Evolutionary conservation across 2,329 filamentous ascomycete species (phyloP), one percentile per base, ranked within the genome.

Genomic region (Cladosporium sp.): DNA sequence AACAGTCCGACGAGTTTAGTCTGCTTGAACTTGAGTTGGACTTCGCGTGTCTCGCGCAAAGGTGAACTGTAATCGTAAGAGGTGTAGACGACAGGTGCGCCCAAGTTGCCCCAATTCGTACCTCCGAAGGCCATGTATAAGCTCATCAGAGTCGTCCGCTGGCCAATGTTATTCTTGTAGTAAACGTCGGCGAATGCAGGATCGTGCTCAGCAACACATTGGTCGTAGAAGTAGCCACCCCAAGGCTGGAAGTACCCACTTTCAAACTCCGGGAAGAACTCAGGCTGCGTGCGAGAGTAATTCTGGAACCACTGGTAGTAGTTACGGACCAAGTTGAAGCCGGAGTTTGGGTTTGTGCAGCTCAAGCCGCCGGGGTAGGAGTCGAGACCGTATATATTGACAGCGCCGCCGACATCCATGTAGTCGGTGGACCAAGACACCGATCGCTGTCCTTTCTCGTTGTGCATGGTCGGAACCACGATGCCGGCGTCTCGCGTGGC

Each of bases 71-170:
- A 88, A 70, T 89, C 86, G 71, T 88, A 88, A 2, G 81, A 84
- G 0, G 81, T 83, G 69, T 83, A 82, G 26, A 18, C 72, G 86
- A 14, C 87, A 88, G 14, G 88, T 83, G 69, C 92, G 86, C 0
- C 91, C 5, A 92, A 76, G 67, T 92, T 93, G 0, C 91, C 65
- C 59, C 39, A 39, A 14, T 63, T 58, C 23, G 48, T 58, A 1
- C 91, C 91, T 14, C 91, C 91, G 69, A 84, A 91, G 0, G 85
- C 88, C 91, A 93, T 93, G 75, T 93, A 93, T 1, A 92, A 72
- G 69, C 88, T 93, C 65, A 92, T 80, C 8, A 93, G 85, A 0
- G 85, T 87, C 2, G 49, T 53, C 49, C 49, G 88, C 54, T 58
- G 54, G 14, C 49, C 49, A n/a, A 53, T 53, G 23, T 53, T 53